phyloP scores from a whole-genome alignment of 768 basidiomycete genomes.

The Mycena kentingensis region DNA sequence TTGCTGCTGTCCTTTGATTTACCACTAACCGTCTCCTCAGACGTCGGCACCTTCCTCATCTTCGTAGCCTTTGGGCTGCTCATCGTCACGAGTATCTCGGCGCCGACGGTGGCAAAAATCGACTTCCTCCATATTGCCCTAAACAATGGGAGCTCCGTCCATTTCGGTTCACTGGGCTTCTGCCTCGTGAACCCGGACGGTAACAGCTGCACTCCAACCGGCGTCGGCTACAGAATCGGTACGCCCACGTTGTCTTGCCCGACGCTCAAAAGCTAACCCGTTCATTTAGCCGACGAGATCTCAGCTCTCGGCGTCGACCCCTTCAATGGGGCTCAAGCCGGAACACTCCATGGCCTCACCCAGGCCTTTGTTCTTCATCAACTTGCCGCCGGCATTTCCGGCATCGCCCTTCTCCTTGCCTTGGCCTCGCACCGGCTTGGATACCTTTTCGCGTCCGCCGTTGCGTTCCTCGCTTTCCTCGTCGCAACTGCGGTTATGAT shows the following conservation, averaged over 20 bases:
- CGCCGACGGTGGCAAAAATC: slow-evolving; percentile 18
- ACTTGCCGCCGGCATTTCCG: slow-evolving; percentile 50
- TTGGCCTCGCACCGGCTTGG: slow-evolving; percentile 37
- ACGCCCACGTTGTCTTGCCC: background rate
- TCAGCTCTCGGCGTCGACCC: slow-evolving; percentile 13
- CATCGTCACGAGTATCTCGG: slow-evolving; percentile 22
- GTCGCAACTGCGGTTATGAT: slow-evolving; percentile 17
- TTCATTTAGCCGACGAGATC: slow-evolving; percentile 9
- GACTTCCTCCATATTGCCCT: slow-evolving; percentile 19
- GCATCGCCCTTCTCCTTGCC: slow-evolving; percentile 50
- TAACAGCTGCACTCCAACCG: slow-evolving; percentile 15
- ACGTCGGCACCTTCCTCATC: slow-evolving; percentile 25
- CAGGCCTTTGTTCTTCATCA: slow-evolving; percentile 58
- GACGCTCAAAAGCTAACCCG: background rate
- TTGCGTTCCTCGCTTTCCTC: slow-evolving; percentile 23
- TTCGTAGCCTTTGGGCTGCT: slow-evolving; percentile 18
- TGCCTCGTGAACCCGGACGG: slow-evolving; percentile 16
- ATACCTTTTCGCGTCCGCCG: slow-evolving; percentile 19
- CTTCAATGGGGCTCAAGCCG: slow-evolving; percentile 27
- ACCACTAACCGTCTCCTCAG: no score
- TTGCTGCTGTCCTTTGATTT: no score
- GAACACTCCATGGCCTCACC: slow-evolving; percentile 53
- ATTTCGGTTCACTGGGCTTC: slow-evolving; percentile 23
- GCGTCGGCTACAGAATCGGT: slow-evolving; percentile 25
- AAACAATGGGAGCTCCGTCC: slow-evolving; percentile 13